These are phyloP conservation scores for Lentinula novae-zelandiae DNA, from an alignment of 1,284 basidiomycete genomes.

Conservation along the genomic window DNA sequence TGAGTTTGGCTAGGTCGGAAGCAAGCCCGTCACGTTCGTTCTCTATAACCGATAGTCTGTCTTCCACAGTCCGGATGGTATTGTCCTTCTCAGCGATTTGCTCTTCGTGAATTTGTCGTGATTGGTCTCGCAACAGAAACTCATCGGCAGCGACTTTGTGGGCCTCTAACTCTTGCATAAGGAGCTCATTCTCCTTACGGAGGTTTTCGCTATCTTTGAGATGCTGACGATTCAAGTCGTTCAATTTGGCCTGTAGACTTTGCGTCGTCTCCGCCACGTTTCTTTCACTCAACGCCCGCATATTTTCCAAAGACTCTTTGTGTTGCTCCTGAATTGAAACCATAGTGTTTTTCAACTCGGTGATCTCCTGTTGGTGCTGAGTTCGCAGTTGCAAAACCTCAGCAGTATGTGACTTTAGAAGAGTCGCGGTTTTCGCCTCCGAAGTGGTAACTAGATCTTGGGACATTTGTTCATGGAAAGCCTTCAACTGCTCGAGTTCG, in stretches of 20 bases:
- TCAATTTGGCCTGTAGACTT: slow-evolving; percentile 31
- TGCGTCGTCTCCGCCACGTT: slow-evolving; percentile 37
- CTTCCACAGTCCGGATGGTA: slow-evolving; percentile 43
- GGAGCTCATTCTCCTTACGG: slow-evolving; percentile 48
- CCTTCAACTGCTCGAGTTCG: slow-evolving; percentile 44
- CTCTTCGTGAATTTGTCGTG: slow-evolving; percentile 45
- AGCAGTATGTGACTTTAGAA: slow-evolving; percentile 35
- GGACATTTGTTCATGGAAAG: slow-evolving; percentile 38
- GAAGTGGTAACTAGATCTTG: slow-evolving; percentile 22
- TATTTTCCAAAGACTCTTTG: slow-evolving; percentile 36
- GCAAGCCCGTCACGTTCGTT: slow-evolving; percentile 52
- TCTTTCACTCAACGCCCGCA: slow-evolving; percentile 32
- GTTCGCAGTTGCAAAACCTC: slow-evolving; percentile 36
- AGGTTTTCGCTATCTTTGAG: slow-evolving; percentile 39
- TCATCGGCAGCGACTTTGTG: slow-evolving; percentile 61
- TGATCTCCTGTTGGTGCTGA: slow-evolving; percentile 44
- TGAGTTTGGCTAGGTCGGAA: slow-evolving; percentile 51
- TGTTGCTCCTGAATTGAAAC: slow-evolving; percentile 45
- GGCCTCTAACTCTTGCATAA: slow-evolving; percentile 59
- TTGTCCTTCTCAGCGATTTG: slow-evolving; percentile 48
- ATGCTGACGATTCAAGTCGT: slow-evolving; percentile 31
- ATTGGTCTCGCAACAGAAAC: slow-evolving; percentile 48
- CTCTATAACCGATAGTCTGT: slow-evolving; percentile 41
- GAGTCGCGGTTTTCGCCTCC: slow-evolving; percentile 19
- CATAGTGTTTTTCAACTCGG: slow-evolving; percentile 39